These are phyloP conservation scores for Dissoconium aciculare DNA, from an alignment of 2,329 filamentous ascomycete genomes.

Conservation along the genomic window DNA sequence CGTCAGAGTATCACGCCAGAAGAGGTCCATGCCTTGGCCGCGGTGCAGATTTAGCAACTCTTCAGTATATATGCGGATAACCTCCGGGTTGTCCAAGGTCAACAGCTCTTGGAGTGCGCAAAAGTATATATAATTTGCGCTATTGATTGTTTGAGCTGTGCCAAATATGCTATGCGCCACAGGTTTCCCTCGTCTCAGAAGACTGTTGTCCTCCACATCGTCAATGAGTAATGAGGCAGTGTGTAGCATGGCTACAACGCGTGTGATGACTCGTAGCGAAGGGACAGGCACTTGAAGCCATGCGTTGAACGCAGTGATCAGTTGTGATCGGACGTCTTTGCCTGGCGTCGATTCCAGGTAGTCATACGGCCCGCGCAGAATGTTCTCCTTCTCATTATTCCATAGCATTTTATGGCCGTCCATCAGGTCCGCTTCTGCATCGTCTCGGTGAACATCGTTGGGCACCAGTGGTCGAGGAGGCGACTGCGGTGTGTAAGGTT, in stretches of 20 bases:
- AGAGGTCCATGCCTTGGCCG: constrained; percentile 82
- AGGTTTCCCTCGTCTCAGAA: constrained; percentile 61
- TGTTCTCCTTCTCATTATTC: constrained; percentile 60
- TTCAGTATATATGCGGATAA: constrained; percentile 60
- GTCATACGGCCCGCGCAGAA: constrained; percentile 64
- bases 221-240: constrained; percentile 73
- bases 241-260: constrained; percentile 71
- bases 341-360: constrained; percentile 67
- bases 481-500: constrained; percentile 8
- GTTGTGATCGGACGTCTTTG: constrained; percentile 68
- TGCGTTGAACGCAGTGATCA: constrained; percentile 67
- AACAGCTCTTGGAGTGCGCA: constrained; percentile 59
- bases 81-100: constrained; percentile 51
- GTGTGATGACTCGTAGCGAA: constrained; percentile 59
- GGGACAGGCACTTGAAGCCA: constrained; percentile 61
- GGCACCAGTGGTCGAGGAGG: no score
- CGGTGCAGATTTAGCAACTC: constrained; percentile 74
- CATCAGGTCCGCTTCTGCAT: constrained; percentile 24
- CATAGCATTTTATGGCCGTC: constrained; percentile 38
- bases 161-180: constrained; percentile 78
- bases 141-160: constrained; percentile 77
- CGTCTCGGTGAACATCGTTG: no score
- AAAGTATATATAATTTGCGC: constrained; percentile 82
- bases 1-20: constrained; percentile 73
- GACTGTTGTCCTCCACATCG: constrained; percentile 72